phyloP scores from a whole-genome alignment of 805 yeast genomes.

The Monosporozyma servazzii region DNA sequence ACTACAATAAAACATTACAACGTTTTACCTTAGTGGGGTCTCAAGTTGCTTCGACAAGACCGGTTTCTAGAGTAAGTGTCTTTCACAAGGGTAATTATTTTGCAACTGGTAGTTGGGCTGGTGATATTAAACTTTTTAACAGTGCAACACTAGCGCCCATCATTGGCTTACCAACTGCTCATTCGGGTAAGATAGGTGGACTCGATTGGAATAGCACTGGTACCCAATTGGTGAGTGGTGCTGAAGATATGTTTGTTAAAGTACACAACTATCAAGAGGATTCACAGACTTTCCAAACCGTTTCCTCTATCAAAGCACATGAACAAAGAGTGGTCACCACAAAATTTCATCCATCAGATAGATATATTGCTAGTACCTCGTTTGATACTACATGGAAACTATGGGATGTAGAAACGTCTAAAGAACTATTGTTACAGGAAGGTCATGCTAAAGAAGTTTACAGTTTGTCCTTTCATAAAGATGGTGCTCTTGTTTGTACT shows the following conservation, averaged over 20 bases:
- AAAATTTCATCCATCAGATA: slow-evolving; percentile 56
- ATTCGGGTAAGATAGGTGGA: slow-evolving; percentile 61
- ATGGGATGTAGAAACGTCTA: slow-evolving; percentile 57
- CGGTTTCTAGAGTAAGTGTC: slow-evolving; percentile 50
- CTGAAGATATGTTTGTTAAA: slow-evolving; percentile 36
- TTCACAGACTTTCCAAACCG: slow-evolving; percentile 11
- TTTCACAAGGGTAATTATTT: slow-evolving; percentile 28
- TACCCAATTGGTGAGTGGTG: slow-evolving; percentile 33
- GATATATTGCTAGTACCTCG: slow-evolving; percentile 58
- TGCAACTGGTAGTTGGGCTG: slow-evolving; percentile 81
- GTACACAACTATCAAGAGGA: slow-evolving; percentile 27
- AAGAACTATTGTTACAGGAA: slow-evolving; percentile 60
- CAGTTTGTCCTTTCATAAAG: slow-evolving; percentile 53
- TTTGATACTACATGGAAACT: slow-evolving; percentile 81
- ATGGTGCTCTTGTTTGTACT: slow-evolving; percentile 67
- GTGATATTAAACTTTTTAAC: slow-evolving; percentile 47
- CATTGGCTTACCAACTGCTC: slow-evolving; percentile 12
- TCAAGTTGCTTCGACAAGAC: slow-evolving; percentile 60
- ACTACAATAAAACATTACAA: slow-evolving; percentile 28
- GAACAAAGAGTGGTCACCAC: slow-evolving; percentile 50
- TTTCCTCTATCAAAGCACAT: slow-evolving; percentile 34
- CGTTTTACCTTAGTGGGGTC: slow-evolving; percentile 48
- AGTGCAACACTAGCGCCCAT: slow-evolving; percentile 30
- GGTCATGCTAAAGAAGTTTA: slow-evolving; percentile 76
- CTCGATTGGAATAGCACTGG: slow-evolving; percentile 49